Percentiles rank a stretch among this genome's conserved stretches.
Evolutionary conservation across 169 alveolate genomes (phyloP).

Genomic region (Plasmodium gallinaceum): DNA sequence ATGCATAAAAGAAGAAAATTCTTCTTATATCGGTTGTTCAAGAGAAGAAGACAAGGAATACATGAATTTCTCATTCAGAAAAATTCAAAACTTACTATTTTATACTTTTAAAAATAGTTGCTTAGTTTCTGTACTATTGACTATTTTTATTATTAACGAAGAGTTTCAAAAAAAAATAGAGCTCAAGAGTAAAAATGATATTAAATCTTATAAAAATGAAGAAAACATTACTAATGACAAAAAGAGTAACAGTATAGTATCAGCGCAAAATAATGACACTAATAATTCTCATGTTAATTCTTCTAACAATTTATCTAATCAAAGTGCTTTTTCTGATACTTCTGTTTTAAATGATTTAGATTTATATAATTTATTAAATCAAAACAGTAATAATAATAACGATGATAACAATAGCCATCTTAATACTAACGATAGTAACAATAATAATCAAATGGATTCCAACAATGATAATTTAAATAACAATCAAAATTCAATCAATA

Average conservation of each 20-base stretch:
- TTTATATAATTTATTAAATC: not conserved
- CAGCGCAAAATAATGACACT: not conserved
- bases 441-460: not conserved
- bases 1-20: conserved; percentile 58
- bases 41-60: conserved; percentile 54
- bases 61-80: conserved; percentile 22
- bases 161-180: conserved; percentile 21
- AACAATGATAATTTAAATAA: not conserved
- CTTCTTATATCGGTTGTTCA: conserved; percentile 64
- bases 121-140: conserved; percentile 33
- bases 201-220: not conserved
- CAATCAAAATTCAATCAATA: not conserved
- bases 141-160: conserved; percentile 24
- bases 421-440: not conserved
- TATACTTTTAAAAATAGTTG: conserved; percentile 51
- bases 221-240: not conserved
- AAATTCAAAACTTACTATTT: conserved; percentile 36
- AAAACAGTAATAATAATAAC: not conserved
- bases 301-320: not conserved
- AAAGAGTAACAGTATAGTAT: not conserved
- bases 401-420: not conserved
- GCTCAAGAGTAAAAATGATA: not conserved
- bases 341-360: not conserved
- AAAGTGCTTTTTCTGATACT: not conserved
- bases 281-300: not conserved